Evolutionary conservation across 768 basidiomycete genomes (phyloP).

Genomic region (Termitomyces heimii): DNA sequence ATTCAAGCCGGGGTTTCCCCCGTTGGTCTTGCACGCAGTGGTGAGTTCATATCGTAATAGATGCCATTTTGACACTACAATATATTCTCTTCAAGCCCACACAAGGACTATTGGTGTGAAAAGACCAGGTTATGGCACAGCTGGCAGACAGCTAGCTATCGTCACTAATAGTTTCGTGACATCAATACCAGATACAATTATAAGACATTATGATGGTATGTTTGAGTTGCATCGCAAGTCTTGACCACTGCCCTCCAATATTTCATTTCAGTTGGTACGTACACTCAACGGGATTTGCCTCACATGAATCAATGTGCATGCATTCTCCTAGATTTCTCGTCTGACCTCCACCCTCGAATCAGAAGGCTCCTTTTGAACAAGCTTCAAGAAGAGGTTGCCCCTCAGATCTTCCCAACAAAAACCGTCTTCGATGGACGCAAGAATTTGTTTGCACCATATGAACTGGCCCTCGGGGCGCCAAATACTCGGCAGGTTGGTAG

Average conservation of each 20-base stretch:
- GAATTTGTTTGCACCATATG: conserved; percentile 11
- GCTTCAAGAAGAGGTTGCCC: conserved; percentile 45
- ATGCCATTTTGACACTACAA: not conserved
- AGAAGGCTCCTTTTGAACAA: conserved; percentile 63
- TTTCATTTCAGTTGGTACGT: conserved; percentile 14
- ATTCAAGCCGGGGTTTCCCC: conserved; percentile 7
- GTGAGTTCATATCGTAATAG: conserved; percentile 18
- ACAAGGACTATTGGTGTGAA: conserved; percentile 26
- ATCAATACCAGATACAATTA: conserved; percentile 9
- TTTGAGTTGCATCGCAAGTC: not conserved
- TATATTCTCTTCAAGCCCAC: conserved; percentile 19
- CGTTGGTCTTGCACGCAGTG: conserved; percentile 22
- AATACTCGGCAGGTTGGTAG: conserved; percentile 5
- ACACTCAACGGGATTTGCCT: not conserved
- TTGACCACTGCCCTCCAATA: not conserved
- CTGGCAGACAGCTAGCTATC: conserved; percentile 21
- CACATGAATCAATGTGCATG: not conserved
- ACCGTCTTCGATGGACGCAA: conserved; percentile 78
- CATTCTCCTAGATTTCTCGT: conserved; percentile 3
- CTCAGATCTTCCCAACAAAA: conserved; percentile 59
- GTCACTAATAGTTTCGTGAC: conserved; percentile 16
- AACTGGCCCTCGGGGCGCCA: conserved; percentile 6
- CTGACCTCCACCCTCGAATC: conserved; percentile 29
- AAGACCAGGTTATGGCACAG: conserved; percentile 26
- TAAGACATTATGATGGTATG: conserved; percentile 20